A percentile compares a stretch with the other conserved stretches of the same genome.
phyloP scores from a whole-genome alignment of 768 basidiomycete genomes.

The Boletus subparvulus region DNA sequence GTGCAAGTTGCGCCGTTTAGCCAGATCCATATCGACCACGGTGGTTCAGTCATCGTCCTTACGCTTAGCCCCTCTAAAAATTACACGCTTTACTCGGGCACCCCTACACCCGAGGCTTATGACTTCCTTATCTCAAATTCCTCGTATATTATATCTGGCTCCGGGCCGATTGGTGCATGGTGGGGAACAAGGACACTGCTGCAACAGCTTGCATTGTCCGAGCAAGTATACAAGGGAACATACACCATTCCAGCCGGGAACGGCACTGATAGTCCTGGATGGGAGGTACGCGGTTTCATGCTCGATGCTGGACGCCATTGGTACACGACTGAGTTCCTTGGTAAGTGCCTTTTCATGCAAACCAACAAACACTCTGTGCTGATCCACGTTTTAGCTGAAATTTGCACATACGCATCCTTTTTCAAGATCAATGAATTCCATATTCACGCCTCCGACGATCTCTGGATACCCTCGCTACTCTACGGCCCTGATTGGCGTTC shows the following conservation, averaged over 20 bases:
- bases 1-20: constrained; percentile 21
- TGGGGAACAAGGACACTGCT: constrained; percentile 46
- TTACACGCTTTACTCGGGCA: constrained; percentile 38
- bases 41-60: constrained; percentile 30
- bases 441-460: constrained; percentile 43
- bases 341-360: constrained; percentile 17
- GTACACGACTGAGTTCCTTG: constrained; percentile 40
- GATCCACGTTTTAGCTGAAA: constrained; percentile 32
- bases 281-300: constrained; percentile 48
- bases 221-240: background rate
- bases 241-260: constrained; percentile 34
- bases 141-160: constrained; percentile 34
- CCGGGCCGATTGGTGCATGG: constrained; percentile 39
- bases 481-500: constrained; percentile 40
- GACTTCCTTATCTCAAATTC: constrained; percentile 33
- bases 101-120: constrained; percentile 40
- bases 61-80: constrained; percentile 26
- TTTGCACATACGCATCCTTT: constrained; percentile 45
- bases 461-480: constrained; percentile 42
- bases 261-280: constrained; percentile 41
- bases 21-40: background rate
- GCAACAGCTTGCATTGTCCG: constrained; percentile 37
- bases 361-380: background rate
- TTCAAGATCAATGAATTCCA: constrained; percentile 47
- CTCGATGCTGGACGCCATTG: constrained; percentile 47